Conservation (phyloP, 2,329 filamentous ascomycete species). For the Penicillium digitatum region DNA sequence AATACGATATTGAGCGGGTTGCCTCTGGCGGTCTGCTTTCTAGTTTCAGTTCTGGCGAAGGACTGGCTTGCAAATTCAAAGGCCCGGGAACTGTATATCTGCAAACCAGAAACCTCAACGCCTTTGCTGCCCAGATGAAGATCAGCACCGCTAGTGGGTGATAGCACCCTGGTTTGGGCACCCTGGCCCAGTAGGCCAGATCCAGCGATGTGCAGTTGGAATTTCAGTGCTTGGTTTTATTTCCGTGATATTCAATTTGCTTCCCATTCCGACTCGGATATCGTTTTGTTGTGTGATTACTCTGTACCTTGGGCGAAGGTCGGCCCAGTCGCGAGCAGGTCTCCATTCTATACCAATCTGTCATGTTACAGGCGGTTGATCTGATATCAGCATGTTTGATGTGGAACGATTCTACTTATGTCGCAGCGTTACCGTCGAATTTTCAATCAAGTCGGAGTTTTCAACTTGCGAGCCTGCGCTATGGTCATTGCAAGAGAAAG, state of each 20-base stretch:
- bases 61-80: slow-evolving; percentile 89
- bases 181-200: no score
- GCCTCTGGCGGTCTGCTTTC: slow-evolving; percentile 91
- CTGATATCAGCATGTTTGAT: background rate
- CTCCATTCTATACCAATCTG: slow-evolving; percentile 2
- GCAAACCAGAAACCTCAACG: slow-evolving; percentile 80
- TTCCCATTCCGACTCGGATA: background rate
- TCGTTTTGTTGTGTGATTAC: background rate
- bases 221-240: no score
- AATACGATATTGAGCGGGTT: slow-evolving; percentile 85
- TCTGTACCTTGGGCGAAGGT: background rate
- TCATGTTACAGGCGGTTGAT: background rate
- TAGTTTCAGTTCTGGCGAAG: slow-evolving; percentile 75
- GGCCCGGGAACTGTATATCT: slow-evolving; percentile 86
- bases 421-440: background rate
- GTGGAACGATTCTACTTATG: background rate
- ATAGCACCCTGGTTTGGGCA: background rate
- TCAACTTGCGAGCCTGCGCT: background rate
- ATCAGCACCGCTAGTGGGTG: slow-evolving; percentile 35
- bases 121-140: slow-evolving; percentile 54
- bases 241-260: no score
- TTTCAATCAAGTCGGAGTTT: background rate
- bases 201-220: no score
- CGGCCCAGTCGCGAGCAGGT: background rate
- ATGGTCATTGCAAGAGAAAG: background rate